Conservation (phyloP, 2,329 filamentous ascomycete species). For the Penicillium brevicompactum region DNA sequence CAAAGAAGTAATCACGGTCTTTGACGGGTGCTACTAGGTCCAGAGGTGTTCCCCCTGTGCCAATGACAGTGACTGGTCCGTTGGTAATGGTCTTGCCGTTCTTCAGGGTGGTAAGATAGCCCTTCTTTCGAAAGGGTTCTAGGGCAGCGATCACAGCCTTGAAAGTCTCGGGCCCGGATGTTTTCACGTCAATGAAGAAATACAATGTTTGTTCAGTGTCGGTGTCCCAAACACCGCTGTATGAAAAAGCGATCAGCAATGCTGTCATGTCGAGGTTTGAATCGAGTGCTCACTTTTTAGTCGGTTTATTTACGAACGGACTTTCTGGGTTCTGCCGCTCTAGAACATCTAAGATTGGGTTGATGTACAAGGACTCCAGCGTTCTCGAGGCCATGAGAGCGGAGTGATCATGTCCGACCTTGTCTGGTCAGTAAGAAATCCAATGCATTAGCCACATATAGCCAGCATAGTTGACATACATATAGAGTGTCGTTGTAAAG, state of each 20-base stretch:
- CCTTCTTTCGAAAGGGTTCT: slow-evolving; percentile 56
- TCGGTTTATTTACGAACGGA: slow-evolving; percentile 50
- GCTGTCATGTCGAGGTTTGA: too few relatives aligned
- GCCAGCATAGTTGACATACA: slow-evolving; percentile 36
- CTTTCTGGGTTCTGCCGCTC: slow-evolving; percentile 58
- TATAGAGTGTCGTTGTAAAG: slow-evolving; percentile 58
- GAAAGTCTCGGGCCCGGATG: slow-evolving; percentile 58
- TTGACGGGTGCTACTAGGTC: slow-evolving; percentile 49
- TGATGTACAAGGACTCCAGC: slow-evolving; percentile 60
- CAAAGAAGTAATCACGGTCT: slow-evolving; percentile 61
- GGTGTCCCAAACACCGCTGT: slow-evolving; percentile 62
- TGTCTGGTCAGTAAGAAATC: not conserved
- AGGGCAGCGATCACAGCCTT: slow-evolving; percentile 58
- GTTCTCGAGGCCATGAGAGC: slow-evolving; percentile 57
- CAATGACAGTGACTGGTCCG: slow-evolving; percentile 62
- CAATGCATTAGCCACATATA: not conserved
- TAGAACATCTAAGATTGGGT: slow-evolving; percentile 60
- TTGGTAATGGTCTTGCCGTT: slow-evolving; percentile 46
- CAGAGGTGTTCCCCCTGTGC: slow-evolving; percentile 60
- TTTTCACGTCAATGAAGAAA: slow-evolving; percentile 67
- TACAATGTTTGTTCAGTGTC: slow-evolving; percentile 60
- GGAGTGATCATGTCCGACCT: slow-evolving; percentile 59
- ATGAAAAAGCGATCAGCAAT: slow-evolving; percentile 6
- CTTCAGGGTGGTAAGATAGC: slow-evolving; percentile 57
- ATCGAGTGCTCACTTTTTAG: slow-evolving; percentile 48